Evolutionary conservation across 2,329 filamentous ascomycete genomes (phyloP), one percentile per base, ranked within the genome.

Genomic region (Fusarium nygamai): DNA sequence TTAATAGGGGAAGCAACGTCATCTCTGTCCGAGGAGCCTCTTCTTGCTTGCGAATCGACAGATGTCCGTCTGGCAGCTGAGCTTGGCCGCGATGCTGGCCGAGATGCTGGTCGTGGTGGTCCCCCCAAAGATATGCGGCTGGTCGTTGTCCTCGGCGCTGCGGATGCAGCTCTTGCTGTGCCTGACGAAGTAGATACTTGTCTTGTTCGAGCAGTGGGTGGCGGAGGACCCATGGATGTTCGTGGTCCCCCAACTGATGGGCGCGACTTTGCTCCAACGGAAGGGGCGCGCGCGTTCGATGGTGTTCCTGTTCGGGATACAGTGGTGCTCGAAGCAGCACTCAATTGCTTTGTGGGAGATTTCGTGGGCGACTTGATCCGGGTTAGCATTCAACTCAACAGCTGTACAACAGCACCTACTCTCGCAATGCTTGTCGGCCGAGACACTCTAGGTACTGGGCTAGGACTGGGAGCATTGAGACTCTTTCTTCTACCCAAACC

Each of bases 291-390:
- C 60, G 86, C 82, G 76, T 88, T 90, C 46, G 91, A 88, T 3
- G 92, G 91, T 6, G 91, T 93, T 44, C 84, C 88, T 19, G 91
- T 93, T 76, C 92, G 86, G 46, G 92, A 92, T 3, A 87, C 89
- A 5, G 87, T 84, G 10, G 87, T 82, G 75, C 88, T 91, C 4
- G 91, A 89, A 4, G 90, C 86, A 43, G 82, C 86, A 67, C 82
- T 82, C 51, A 93, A 81, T 76, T 93, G 92, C 80, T 96, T 96
- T 7, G 92, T 94, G 4, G 94, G 94, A 3, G 93, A 95, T 78
- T 94, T 95, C 2, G 90, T 92, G 5, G 94, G 93, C 67, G 92
- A 94, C 91, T 95, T 59, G 59, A 17, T 31, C 46, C 29, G n/a
- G 33, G 51, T 79, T 60, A 79, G 77, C 64, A 51, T 63, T 74